Evolutionary conservation across 192 early-diverging fungal species (phyloP).

Genomic region (Linnemannia hyalina): DNA sequence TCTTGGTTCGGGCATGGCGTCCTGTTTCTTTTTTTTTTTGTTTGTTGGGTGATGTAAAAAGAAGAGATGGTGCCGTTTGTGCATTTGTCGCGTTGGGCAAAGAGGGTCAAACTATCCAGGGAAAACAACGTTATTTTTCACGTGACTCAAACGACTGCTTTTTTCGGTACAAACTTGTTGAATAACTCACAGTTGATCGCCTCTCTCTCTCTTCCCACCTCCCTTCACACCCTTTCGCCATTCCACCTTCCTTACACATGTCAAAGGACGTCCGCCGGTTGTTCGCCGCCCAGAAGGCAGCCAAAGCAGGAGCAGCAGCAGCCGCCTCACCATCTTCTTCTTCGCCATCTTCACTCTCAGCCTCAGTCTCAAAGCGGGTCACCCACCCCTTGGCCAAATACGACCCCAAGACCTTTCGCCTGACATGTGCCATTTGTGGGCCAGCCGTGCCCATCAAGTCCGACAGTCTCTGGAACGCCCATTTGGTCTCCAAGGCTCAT

Average conservation of each 20-base stretch:
- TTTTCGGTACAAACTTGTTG: background rate
- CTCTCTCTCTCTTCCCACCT: background rate
- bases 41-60: background rate
- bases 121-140: background rate
- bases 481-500: constrained; percentile 59
- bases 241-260: constrained; percentile 8
- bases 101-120: background rate
- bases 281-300: constrained; percentile 54
- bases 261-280: constrained; percentile 55
- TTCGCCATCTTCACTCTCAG: background rate
- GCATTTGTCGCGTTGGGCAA: background rate
- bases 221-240: background rate
- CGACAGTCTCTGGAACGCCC: constrained; percentile 62
- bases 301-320: constrained; percentile 17
- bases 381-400: constrained; percentile 67
- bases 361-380: constrained; percentile 42
- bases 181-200: background rate
- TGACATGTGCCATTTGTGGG: constrained; percentile 64
- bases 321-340: background rate
- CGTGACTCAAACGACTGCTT: background rate
- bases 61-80: no score
- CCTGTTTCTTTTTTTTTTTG: background rate
- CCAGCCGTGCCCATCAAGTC: constrained; percentile 48
- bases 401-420: constrained; percentile 55
- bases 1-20: constrained; percentile 33